These are phyloP conservation scores for Begonia masoniana DNA, from an alignment of 306 rosid species.

Conservation along the genomic window DNA sequence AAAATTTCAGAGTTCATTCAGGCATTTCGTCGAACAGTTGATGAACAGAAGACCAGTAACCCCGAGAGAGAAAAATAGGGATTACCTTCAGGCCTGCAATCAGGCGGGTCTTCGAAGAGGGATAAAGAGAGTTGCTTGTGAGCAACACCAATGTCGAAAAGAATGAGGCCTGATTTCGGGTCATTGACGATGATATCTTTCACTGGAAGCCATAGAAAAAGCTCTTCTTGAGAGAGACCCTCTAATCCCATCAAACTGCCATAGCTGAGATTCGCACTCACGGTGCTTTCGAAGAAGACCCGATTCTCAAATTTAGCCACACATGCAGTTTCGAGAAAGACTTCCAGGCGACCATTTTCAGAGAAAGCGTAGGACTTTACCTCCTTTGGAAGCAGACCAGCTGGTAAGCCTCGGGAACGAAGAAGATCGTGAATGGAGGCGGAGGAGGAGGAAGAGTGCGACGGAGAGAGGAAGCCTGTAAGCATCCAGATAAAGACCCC, in stretches of 20 bases:
- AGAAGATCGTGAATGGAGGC: conserved; percentile 66
- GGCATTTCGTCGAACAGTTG: too few species aligned
- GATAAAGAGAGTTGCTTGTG: conserved; percentile 72
- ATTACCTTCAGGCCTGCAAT: conserved; percentile 57
- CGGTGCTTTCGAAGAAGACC: conserved; percentile 48
- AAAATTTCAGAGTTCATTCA: too few species aligned
- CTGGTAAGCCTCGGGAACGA: conserved; percentile 65
- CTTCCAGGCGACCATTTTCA: conserved; percentile 51
- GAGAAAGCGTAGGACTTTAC: conserved; percentile 54
- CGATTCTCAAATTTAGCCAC: conserved; percentile 66
- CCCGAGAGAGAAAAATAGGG: neutral
- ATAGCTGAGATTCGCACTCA: conserved; percentile 71
- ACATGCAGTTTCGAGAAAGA: conserved; percentile 67
- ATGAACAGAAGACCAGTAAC: too few species aligned
- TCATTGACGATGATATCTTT: conserved; percentile 72
- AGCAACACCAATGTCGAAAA: conserved; percentile 81
- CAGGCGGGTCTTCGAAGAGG: conserved; percentile 85
- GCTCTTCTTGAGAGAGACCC: conserved; percentile 79
- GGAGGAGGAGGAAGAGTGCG: conserved; percentile 10
- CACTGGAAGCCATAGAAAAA: conserved; percentile 80
- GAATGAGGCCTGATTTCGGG: conserved; percentile 64
- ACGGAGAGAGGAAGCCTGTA: conserved; percentile 8
- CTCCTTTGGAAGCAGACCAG: conserved; percentile 69
- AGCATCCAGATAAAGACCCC: too few species aligned
- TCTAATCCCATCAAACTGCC: conserved; percentile 74